Evolutionary conservation across 805 yeast species (phyloP).

Genomic region (Candida maltosa): DNA sequence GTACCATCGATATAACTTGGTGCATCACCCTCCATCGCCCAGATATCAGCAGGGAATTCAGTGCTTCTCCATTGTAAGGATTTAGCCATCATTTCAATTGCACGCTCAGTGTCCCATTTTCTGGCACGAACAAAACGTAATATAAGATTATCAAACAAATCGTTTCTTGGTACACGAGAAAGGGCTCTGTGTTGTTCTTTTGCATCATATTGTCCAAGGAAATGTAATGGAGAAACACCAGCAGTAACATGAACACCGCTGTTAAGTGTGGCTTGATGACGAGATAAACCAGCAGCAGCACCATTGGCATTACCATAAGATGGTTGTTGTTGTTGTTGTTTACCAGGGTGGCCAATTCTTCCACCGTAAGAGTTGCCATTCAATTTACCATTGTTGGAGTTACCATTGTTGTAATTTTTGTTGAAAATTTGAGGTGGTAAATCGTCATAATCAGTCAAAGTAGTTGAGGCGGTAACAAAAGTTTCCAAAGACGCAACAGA

Average conservation of each 20-base stretch:
- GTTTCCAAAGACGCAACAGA: conserved; percentile 28
- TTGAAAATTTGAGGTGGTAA: conserved; percentile 8
- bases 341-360: conserved; percentile 7
- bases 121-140: conserved; percentile 83
- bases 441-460: conserved; percentile 19
- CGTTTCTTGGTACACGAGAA: conserved; percentile 46
- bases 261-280: conserved; percentile 8
- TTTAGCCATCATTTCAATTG: conserved; percentile 66
- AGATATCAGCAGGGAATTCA: conserved; percentile 56
- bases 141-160: conserved; percentile 74
- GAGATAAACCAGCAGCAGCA: conserved; percentile 1
- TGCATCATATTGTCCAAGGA: conserved; percentile 51
- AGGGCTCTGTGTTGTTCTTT: conserved; percentile 51
- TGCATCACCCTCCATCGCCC: conserved; percentile 72
- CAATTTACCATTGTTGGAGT: not conserved
- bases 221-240: conserved; percentile 40
- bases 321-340: conserved; percentile 1
- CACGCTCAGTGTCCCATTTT: conserved; percentile 72
- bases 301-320: not conserved
- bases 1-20: conserved; percentile 44
- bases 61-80: conserved; percentile 74
- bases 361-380: conserved; percentile 6
- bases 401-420: conserved; percentile 2
- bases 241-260: too few species aligned
- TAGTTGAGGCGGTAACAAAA: conserved; percentile 29